These are phyloP conservation scores for Thymus quinquecostatus DNA, from an alignment of 257 asterid species.

Conservation along the genomic window DNA sequence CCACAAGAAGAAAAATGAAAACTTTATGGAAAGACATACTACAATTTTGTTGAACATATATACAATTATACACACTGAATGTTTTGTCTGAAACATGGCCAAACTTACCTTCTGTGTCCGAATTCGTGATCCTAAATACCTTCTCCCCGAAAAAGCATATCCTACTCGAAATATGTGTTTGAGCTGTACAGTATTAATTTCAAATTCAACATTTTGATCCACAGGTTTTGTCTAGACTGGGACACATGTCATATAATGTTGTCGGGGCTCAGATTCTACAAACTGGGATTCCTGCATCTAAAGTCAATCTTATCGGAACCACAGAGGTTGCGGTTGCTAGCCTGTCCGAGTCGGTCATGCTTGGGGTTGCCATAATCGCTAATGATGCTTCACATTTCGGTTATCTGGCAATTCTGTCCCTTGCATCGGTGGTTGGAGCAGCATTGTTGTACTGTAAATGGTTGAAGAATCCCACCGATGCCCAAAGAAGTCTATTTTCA, in stretches of 20 bases:
- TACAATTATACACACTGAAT: no score
- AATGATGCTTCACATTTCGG: slow-evolving; percentile 89
- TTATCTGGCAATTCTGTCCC: slow-evolving; percentile 72
- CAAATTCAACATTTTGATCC: slow-evolving; percentile 17
- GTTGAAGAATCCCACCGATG: slow-evolving; percentile 79
- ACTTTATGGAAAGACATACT: no score
- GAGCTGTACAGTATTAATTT: slow-evolving; percentile 14
- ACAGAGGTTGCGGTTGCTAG: slow-evolving; percentile 95
- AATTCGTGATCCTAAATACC: no score
- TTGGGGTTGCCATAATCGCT: slow-evolving; percentile 88
- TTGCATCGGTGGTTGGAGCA: slow-evolving; percentile 81
- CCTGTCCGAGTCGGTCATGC: slow-evolving; percentile 85
- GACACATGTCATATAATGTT: slow-evolving; percentile 89
- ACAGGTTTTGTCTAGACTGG: slow-evolving; percentile 91
- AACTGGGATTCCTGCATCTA: slow-evolving; percentile 93
- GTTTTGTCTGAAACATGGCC: no score
- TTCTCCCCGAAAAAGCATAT: no score
- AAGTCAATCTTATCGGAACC: slow-evolving; percentile 93
- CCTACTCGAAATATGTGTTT: neutral
- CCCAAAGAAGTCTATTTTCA: slow-evolving; percentile 76
- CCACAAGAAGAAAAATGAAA: no score
- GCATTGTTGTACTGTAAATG: slow-evolving; percentile 83
- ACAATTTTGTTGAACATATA: no score
- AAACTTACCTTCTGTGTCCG: no score
- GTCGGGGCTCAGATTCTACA: slow-evolving; percentile 93